Conservation (phyloP, 345 rosid genomes). For the Triadica sebifera region DNA sequence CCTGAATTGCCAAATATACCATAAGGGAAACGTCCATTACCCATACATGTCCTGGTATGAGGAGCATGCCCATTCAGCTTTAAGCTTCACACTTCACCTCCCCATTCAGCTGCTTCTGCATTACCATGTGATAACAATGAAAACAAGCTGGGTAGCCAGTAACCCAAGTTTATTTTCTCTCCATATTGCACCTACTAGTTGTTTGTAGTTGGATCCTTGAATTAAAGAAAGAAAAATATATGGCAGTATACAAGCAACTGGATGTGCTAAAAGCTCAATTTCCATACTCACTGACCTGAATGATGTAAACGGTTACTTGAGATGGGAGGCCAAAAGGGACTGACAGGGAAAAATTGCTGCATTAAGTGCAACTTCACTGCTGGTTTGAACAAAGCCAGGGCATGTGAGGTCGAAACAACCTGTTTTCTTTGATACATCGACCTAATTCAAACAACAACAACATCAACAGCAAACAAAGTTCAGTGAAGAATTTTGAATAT, state of each 20-base stretch:
- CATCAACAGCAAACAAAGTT: too few relatives aligned
- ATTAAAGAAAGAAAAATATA: too few relatives aligned
- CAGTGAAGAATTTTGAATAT: neutral
- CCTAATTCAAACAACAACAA: slow-evolving; percentile 19
- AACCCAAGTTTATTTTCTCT: slow-evolving; percentile 46
- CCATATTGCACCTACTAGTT: slow-evolving; percentile 61
- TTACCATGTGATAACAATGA: slow-evolving; percentile 18
- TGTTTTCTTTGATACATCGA: slow-evolving; percentile 42
- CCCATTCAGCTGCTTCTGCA: slow-evolving; percentile 51
- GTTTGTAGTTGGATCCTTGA: slow-evolving; percentile 36
- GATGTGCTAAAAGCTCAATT: too few relatives aligned
- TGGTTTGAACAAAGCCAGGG: slow-evolving; percentile 61
- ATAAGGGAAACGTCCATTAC: slow-evolving; percentile 47
- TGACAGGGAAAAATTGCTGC: slow-evolving; percentile 55
- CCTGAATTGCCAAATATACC: slow-evolving; percentile 33
- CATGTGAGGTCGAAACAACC: slow-evolving; percentile 65
- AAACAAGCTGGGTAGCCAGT: slow-evolving; percentile 50
- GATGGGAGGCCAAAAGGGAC: slow-evolving; percentile 38
- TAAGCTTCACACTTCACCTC: slow-evolving; percentile 59
- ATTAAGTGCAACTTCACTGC: slow-evolving; percentile 51
- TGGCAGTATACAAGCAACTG: too few relatives aligned
- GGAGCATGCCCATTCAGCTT: slow-evolving; percentile 40
- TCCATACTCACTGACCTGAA: slow-evolving; percentile 31
- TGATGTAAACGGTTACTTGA: slow-evolving; percentile 46
- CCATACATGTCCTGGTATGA: slow-evolving; percentile 58